A percentile compares a stretch with the other conserved stretches of the same genome.
These are phyloP conservation scores for Talaromyces nanjingensis DNA, from an alignment of 495 filamentous ascomycete species.

Conservation along the genomic window DNA sequence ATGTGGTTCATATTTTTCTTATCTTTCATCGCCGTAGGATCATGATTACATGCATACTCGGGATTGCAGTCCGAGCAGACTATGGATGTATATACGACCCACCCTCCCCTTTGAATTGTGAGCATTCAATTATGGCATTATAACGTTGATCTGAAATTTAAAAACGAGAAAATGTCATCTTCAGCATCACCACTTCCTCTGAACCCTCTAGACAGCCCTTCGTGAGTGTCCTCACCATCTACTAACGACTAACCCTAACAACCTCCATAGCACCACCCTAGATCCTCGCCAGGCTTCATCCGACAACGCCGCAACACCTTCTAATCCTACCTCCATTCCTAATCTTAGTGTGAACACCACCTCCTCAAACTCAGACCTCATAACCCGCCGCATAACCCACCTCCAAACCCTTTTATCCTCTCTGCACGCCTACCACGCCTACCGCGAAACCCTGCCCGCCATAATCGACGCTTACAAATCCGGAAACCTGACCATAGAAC, in stretches of 20 bases:
- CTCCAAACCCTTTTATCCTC: not conserved
- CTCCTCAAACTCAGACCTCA: not conserved
- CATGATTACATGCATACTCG: not conserved
- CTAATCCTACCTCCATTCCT: not conserved
- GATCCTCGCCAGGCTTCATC: not conserved
- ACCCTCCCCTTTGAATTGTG: not conserved
- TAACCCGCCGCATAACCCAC: not conserved
- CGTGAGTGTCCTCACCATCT: not conserved
- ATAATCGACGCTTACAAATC: not conserved
- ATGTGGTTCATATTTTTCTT: not conserved
- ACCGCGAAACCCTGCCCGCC: not conserved
- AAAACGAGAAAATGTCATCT: not conserved
- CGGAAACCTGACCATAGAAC: not conserved
- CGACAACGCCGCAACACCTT: not conserved
- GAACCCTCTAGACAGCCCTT: not conserved
- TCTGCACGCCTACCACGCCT: not conserved
- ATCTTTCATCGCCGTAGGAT: not conserved
- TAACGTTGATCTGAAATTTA: not conserved
- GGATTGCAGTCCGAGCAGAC: not conserved
- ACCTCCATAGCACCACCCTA: not conserved
- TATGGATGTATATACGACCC: not conserved
- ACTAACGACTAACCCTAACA: not conserved
- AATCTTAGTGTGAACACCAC: too few species aligned
- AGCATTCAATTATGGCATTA: not conserved
- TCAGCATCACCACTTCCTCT: not conserved